Conservation (phyloP, 495 filamentous ascomycete species). For the Neurospora cerealis region DNA sequence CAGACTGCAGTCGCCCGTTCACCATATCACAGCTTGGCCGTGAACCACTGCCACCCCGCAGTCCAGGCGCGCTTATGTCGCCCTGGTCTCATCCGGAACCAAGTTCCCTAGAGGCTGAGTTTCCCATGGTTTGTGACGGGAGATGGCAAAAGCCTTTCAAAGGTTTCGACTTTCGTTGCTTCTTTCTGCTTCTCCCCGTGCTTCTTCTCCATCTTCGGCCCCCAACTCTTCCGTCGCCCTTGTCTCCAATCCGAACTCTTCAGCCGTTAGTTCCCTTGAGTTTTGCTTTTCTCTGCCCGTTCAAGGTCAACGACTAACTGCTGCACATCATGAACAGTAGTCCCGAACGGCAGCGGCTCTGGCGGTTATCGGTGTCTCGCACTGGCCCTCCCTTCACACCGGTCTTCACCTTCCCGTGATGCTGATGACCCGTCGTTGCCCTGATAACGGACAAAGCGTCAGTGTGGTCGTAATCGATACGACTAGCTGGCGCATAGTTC, state of each 20-base stretch:
- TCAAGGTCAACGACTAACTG: not conserved
- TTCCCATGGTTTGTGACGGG: not conserved
- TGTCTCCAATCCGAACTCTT: not conserved
- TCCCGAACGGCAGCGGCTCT: not conserved
- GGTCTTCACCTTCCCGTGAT: not conserved
- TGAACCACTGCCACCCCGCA: not conserved
- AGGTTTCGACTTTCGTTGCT: not conserved
- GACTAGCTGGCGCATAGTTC: not conserved
- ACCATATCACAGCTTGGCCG: not conserved
- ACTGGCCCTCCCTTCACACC: not conserved
- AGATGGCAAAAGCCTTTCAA: not conserved
- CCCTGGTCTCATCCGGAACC: not conserved
- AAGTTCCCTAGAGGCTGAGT: not conserved
- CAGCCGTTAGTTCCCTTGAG: not conserved
- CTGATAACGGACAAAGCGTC: not conserved
- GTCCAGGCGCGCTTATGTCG: not conserved
- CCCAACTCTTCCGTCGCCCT: not conserved
- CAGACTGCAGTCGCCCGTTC: not conserved
- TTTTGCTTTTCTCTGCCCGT: not conserved
- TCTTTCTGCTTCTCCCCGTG: not conserved
- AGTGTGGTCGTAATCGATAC: not conserved
- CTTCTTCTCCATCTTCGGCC: not conserved
- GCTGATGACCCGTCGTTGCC: not conserved
- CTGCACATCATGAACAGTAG: not conserved
- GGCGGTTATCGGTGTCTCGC: not conserved